phyloP scores from a whole-genome alignment of 331 rosid genomes.

The Acacia concinna region DNA sequence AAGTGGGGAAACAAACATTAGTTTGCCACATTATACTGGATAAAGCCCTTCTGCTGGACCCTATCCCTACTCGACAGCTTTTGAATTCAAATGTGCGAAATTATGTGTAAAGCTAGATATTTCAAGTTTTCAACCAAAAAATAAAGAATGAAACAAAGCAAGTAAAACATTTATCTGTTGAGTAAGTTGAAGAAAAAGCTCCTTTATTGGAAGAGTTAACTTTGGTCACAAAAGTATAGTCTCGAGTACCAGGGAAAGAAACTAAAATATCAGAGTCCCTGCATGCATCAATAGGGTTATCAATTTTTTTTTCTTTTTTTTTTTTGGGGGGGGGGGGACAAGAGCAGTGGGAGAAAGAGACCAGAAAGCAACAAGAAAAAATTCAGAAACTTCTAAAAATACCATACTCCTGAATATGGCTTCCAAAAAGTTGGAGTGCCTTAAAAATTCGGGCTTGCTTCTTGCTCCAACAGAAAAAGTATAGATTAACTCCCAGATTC shows the following conservation, averaged over 20 bases:
- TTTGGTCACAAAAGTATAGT: neutral
- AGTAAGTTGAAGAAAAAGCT: neutral
- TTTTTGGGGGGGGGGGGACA: too few species aligned
- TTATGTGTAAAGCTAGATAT: neutral
- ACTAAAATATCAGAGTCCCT: neutral
- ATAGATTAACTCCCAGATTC: constrained; percentile 10
- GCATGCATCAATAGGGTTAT: neutral
- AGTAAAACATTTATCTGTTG: too few species aligned
- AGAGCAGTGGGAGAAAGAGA: neutral
- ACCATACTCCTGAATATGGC: neutral
- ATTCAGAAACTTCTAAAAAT: neutral
- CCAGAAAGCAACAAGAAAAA: neutral
- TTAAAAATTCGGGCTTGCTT: constrained; percentile 58
- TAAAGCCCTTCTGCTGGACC: too few species aligned
- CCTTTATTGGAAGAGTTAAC: neutral
- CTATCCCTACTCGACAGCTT: neutral
- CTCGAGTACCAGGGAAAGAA: neutral
- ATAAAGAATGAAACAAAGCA: neutral
- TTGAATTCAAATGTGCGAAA: neutral
- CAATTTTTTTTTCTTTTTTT: too few species aligned
- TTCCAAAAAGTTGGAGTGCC: constrained; percentile 51
- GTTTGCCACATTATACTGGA: too few species aligned
- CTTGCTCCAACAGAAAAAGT: constrained; percentile 51
- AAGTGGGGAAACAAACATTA: too few species aligned
- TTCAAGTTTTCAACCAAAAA: neutral